phyloP scores from a whole-genome alignment of 2,329 filamentous ascomycete species.

The Colletotrichum sp. region DNA sequence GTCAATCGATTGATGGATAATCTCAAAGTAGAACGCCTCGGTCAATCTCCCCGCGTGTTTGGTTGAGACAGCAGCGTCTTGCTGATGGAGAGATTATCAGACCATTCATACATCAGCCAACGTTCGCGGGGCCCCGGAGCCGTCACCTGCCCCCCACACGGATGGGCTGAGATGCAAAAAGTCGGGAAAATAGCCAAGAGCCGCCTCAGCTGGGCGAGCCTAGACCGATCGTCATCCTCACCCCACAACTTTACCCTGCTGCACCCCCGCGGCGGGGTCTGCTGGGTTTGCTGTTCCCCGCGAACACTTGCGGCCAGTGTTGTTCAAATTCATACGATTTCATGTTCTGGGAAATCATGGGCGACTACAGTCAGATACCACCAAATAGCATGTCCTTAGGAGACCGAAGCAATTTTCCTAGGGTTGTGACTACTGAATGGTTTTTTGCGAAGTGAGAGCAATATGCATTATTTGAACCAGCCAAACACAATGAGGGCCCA shows the following conservation, averaged over 20 bases:
- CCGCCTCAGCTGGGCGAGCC: background rate
- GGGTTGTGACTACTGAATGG: background rate
- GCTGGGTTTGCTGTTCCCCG: background rate
- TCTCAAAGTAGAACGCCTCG: fast-evolving
- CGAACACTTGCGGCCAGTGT: background rate
- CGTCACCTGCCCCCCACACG: background rate
- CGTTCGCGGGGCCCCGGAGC: background rate
- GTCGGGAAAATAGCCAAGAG: background rate
- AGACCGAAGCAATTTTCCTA: background rate
- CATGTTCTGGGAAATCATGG: background rate
- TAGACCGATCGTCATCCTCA: conserved; percentile 4
- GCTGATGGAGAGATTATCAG: background rate
- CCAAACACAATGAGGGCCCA: background rate
- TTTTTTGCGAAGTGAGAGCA: background rate
- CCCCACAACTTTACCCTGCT: background rate
- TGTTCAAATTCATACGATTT: fast-evolving
- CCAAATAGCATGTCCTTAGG: background rate
- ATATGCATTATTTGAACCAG: background rate
- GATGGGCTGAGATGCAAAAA: background rate
- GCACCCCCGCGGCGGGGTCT: background rate
- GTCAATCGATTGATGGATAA: background rate
- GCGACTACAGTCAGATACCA: background rate
- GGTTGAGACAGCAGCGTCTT: background rate
- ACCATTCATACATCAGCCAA: background rate
- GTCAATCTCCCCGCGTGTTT: background rate